Base-by-base conservation (phyloP, 345 rosid genomes). In the Populus ilicifolia region DNA sequence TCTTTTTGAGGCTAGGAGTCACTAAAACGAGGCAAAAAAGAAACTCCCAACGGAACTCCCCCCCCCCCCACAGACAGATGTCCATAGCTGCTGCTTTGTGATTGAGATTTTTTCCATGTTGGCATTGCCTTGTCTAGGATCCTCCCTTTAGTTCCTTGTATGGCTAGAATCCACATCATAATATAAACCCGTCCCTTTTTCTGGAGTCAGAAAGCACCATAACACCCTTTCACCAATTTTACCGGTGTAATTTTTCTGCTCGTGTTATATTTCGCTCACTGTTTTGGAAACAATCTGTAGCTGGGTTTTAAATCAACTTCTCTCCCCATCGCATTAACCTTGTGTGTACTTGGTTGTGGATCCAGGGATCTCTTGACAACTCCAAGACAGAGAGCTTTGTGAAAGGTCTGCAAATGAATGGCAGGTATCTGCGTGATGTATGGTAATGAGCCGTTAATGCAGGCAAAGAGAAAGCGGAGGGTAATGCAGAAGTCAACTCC, bases 391-490 rank as follows among this genome's bases (percentile, higher is more conserved):
- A 96, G 82, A 82, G 93, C 81, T 87, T 90, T 86, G 96, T 96
- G 78, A 96, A 96, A 83, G 90, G 87, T 76, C 90, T 94, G 80
- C 99, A 96, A 82, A 94, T 83, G 90, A 88, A 72, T 5, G 97
- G 97, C 52, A 86, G 98, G 81, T 96, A 96, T 83, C 87, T 94
- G 7, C 94, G 99, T 52, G 99, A 96, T 62, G 98, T 96, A 54
- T 92, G 97, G 97, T 92, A 79, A 89, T 56, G 56, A 80, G 63
- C 66, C 25, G 9, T 44, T 50, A 67, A 8, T 27, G 3, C 1
- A 38, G 12, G 23, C 27, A 5, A 56, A 5, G 12, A 21, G 50
- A 38, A 12, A 33, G 35, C 56, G 50, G 29, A 56, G 50, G 67
- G 21, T 65, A 79, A 65, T 30, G n/a, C 13, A 12, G 72, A 72